Conservation (phyloP, 352 stramenopile genomes). For the Lagenidium giganteum region DNA sequence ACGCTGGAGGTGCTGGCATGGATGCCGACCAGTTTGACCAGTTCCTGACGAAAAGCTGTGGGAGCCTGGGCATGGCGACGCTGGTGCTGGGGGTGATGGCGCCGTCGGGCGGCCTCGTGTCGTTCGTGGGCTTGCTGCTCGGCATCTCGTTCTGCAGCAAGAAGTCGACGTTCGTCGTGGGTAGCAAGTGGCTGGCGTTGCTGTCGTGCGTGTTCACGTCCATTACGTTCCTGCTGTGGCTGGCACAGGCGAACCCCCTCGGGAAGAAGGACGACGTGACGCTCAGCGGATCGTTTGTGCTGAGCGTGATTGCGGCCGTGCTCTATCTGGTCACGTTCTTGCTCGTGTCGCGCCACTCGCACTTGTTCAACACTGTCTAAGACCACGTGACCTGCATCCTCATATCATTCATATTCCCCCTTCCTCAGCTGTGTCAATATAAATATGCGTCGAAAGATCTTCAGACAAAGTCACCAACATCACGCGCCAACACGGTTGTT, state of each 20-base stretch:
- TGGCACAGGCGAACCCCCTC: slow-evolving; percentile 44
- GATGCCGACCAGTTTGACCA: slow-evolving; percentile 40
- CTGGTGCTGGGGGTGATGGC: slow-evolving; percentile 42
- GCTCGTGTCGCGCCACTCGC: slow-evolving; percentile 21
- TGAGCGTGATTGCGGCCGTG: slow-evolving; percentile 36
- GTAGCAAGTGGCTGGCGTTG: slow-evolving; percentile 35
- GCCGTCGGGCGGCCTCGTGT: slow-evolving; percentile 28
- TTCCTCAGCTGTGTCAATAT: too few relatives aligned
- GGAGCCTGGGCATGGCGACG: slow-evolving; percentile 32
- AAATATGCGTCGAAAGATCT: too few relatives aligned
- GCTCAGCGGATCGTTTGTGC: slow-evolving; percentile 49
- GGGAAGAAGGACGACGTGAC: slow-evolving; percentile 51
- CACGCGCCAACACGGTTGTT: too few relatives aligned
- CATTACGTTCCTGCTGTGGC: slow-evolving; percentile 56
- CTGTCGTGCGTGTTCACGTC: slow-evolving; percentile 36
- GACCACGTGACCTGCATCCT: too few relatives aligned
- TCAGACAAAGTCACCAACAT: too few relatives aligned
- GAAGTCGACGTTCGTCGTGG: slow-evolving; percentile 46
- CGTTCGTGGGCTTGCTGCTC: slow-evolving; percentile 45
- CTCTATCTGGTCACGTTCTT: slow-evolving; percentile 34
- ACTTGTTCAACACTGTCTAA: too few relatives aligned
- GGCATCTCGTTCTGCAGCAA: slow-evolving; percentile 73
- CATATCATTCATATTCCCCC: too few relatives aligned
- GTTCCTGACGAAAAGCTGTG: slow-evolving; percentile 63
- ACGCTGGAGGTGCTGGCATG: slow-evolving; percentile 41